Conservation (phyloP, 208 protist genomes). For the Phytomonas serpens region DNA sequence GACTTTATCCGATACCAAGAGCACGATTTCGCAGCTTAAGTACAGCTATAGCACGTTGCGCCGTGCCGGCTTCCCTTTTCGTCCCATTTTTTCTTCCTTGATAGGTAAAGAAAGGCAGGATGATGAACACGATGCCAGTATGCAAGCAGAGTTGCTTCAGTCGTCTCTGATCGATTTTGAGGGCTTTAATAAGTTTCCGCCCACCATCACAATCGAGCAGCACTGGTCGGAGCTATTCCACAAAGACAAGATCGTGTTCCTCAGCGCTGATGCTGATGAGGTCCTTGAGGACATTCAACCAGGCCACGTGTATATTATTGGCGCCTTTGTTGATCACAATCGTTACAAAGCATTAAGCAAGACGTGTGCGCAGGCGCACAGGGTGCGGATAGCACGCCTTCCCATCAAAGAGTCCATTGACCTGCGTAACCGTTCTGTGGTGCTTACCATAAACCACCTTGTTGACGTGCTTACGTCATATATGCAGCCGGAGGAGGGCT, state of each 20-base stretch:
- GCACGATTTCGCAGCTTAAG: conserved; percentile 81
- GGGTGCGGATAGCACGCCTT: conserved; percentile 65
- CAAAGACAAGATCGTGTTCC: conserved; percentile 42
- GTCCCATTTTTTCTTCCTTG: conserved; percentile 63
- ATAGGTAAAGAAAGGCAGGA: conserved; percentile 32
- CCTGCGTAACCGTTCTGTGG: conserved; percentile 81
- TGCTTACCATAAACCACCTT: conserved; percentile 88
- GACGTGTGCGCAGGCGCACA: conserved; percentile 37
- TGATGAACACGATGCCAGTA: conserved; percentile 15
- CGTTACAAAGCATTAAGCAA: conserved; percentile 64
- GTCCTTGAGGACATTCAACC: conserved; percentile 48
- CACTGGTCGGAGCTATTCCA: conserved; percentile 66
- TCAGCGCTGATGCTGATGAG: conserved; percentile 68
- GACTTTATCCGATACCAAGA: conserved; percentile 61
- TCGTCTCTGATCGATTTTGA: conserved; percentile 33
- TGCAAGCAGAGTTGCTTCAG: conserved; percentile 28
- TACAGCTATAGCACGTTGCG: conserved; percentile 76
- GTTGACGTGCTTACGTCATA: conserved; percentile 67
- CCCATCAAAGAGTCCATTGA: conserved; percentile 70
- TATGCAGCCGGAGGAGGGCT: conserved; percentile 14
- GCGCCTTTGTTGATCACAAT: conserved; percentile 89
- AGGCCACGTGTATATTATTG: conserved; percentile 68
- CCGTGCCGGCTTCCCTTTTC: conserved; percentile 55
- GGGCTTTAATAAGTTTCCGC: conserved; percentile 64
- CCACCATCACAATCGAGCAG: conserved; percentile 18